Evolutionary conservation across 371 early-diverging fungal genomes (phyloP), one percentile per base, ranked within the genome.

Genomic region (Neoconidiobolus thromboides): DNA sequence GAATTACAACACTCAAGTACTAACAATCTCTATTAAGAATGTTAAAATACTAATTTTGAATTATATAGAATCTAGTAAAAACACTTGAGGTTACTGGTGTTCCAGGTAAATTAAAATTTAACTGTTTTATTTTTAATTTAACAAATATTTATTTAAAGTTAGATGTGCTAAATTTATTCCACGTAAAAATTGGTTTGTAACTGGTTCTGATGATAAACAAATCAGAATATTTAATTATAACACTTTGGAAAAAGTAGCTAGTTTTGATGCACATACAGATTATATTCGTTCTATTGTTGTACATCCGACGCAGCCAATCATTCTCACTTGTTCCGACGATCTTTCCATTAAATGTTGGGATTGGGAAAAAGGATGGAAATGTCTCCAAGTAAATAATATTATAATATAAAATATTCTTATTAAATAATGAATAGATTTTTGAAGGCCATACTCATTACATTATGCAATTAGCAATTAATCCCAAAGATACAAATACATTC

Each of bases 171-270:
- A 87, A 73, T 96, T 93, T 68, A 86, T 96, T 68, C 78, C 96
- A 42, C 82, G 98, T 61, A 98, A 98, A 77, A 90, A 87, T 66
- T 96, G 95, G 90, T 76, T 96, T 60, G 79, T 97, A 59, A 80
- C 93, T n/a, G 96, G 99, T 52, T 87, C 93, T 7, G 99, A 99
- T 65, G 98, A 98, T 72, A 89, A 96, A 76, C 89, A 93, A 64
- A 76, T 99, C 63, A 85, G 96, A 44, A 90, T 99, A 54, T 99
- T 91, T 87, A 96, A 98, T 82, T 99, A 99, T 79, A 97, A 97
- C 73, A 98, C 96, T 36, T 91, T 89, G 69, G 94, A 96, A 68
- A 91, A 95, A 65, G 89, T 97, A 7, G 80, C 86, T 42, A 80
- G 83, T 46, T 95, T 99, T 68, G 96, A 98, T 65, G 99, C 98